Evolutionary conservation across 805 yeast genomes (phyloP).

Genomic region (Wickerhamiella slavikovae): DNA sequence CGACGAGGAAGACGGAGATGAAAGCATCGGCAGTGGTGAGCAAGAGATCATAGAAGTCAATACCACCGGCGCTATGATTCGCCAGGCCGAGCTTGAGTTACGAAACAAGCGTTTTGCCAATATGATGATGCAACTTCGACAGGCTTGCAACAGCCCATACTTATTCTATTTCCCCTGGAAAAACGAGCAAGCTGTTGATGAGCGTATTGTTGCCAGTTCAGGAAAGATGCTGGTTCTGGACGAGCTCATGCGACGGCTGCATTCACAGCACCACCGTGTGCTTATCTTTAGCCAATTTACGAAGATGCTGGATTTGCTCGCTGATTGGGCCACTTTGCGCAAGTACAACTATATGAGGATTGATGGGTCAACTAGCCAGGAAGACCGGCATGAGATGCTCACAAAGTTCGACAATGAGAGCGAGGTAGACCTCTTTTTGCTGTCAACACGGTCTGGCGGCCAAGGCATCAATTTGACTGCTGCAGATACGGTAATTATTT

Average conservation of each 20-base stretch:
- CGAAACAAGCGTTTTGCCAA: slow-evolving; percentile 38
- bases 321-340: slow-evolving; percentile 45
- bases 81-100: slow-evolving; percentile 21
- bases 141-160: slow-evolving; percentile 72
- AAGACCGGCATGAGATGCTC: slow-evolving; percentile 44
- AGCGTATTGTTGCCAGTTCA: slow-evolving; percentile 31
- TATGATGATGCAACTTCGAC: slow-evolving; percentile 64
- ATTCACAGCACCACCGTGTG: slow-evolving; percentile 38
- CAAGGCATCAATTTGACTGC: slow-evolving; percentile 69
- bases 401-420: slow-evolving; percentile 24
- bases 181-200: slow-evolving; percentile 23
- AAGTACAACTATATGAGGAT: slow-evolving; percentile 33
- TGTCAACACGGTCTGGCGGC: slow-evolving; percentile 90
- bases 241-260: slow-evolving; percentile 33
- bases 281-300: slow-evolving; percentile 79
- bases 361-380: slow-evolving; percentile 57
- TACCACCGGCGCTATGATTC: slow-evolving; percentile 7
- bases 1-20: slow-evolving; percentile 16
- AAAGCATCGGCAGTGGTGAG: slow-evolving; percentile 3
- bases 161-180: slow-evolving; percentile 62
- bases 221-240: slow-evolving; percentile 56
- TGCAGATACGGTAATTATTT: slow-evolving; percentile 77
- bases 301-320: slow-evolving; percentile 55
- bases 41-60: no score
- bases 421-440: slow-evolving; percentile 33